Evolutionary conservation across 495 filamentous ascomycete genomes (phyloP).

Genomic region (Hypoxylon fuscum): DNA sequence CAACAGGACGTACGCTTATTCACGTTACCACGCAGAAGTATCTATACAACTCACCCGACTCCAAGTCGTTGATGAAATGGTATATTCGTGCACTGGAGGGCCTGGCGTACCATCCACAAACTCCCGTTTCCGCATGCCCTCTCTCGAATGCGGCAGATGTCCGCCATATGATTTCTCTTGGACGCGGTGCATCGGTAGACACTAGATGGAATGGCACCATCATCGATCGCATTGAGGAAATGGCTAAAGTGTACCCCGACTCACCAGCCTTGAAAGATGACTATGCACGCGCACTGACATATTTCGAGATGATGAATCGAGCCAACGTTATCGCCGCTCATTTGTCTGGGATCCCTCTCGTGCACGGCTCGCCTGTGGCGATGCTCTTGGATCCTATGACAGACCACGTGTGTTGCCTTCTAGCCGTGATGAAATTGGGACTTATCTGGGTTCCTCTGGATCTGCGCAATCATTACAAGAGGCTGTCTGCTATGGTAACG

Average conservation of each 20-base stretch:
- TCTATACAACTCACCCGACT: conserved; percentile 21
- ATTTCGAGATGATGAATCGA: conserved; percentile 6
- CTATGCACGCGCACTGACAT: conserved; percentile 21
- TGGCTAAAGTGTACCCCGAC: conserved; percentile 9
- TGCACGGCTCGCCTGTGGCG: not conserved
- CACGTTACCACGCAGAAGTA: conserved; percentile 2
- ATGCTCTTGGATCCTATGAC: not conserved
- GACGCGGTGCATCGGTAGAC: conserved; percentile 24
- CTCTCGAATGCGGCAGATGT: too few relatives aligned
- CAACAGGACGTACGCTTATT: conserved; percentile 2
- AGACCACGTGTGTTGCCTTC: conserved; percentile 3
- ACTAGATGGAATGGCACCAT: conserved; percentile 27
- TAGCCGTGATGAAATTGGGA: conserved; percentile 6
- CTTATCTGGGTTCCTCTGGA: conserved; percentile 16
- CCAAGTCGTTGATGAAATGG: conserved; percentile 8
- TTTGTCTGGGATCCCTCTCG: not conserved
- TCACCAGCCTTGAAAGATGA: conserved; percentile 27
- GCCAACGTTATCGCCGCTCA: not conserved
- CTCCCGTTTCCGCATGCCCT: not conserved
- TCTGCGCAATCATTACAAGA: not conserved
- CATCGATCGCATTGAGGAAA: conserved; percentile 31
- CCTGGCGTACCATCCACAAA: not conserved
- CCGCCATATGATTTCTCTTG: not conserved
- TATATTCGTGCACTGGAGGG: not conserved
- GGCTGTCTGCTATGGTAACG: conserved; percentile 5